phyloP scores from a whole-genome alignment of 1,284 basidiomycete species.

The Butyriboletus appendiculatus region DNA sequence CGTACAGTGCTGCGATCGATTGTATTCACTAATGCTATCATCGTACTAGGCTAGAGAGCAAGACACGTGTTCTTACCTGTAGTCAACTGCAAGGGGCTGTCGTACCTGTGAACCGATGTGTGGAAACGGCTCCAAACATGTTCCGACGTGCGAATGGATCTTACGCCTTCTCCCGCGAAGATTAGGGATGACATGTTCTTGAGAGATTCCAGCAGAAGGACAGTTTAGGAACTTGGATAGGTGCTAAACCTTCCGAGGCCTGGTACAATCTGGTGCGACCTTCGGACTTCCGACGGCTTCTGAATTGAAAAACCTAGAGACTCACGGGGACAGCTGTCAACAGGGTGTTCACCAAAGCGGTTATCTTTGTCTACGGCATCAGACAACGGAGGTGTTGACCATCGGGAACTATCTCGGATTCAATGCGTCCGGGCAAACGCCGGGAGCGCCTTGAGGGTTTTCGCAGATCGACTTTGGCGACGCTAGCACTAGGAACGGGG shows the following conservation, averaged over 20 bases:
- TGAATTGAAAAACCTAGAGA: slow-evolving; percentile 5
- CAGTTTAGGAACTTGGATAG: background rate
- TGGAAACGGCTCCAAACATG: slow-evolving; percentile 3
- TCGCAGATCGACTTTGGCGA: background rate
- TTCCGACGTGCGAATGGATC: slow-evolving; percentile 24
- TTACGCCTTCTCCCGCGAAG: slow-evolving; percentile 36
- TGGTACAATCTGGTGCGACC: slow-evolving; percentile 3
- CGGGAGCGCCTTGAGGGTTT: slow-evolving; percentile 1
- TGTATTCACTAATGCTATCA: too few relatives aligned
- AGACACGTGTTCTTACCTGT: slow-evolving; percentile 6
- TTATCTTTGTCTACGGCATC: slow-evolving; percentile 4
- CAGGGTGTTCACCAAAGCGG: slow-evolving; percentile 5
- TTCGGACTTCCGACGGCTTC: slow-evolving; percentile 4
- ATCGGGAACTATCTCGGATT: slow-evolving; percentile 2
- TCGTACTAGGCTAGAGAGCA: slow-evolving; percentile 8
- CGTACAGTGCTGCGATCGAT: slow-evolving; percentile 9
- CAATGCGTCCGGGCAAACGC: slow-evolving; percentile 1
- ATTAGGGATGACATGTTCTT: slow-evolving; percentile 12
- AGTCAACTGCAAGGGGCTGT: background rate
- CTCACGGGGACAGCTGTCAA: slow-evolving; percentile 15
- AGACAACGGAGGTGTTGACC: slow-evolving; percentile 1
- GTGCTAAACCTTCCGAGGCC: background rate
- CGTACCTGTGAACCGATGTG: slow-evolving; percentile 5
- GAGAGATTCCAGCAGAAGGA: background rate
- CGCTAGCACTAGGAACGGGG: background rate